Conservation (phyloP, 208 protist species). For the Wallacemonas sp. region DNA sequence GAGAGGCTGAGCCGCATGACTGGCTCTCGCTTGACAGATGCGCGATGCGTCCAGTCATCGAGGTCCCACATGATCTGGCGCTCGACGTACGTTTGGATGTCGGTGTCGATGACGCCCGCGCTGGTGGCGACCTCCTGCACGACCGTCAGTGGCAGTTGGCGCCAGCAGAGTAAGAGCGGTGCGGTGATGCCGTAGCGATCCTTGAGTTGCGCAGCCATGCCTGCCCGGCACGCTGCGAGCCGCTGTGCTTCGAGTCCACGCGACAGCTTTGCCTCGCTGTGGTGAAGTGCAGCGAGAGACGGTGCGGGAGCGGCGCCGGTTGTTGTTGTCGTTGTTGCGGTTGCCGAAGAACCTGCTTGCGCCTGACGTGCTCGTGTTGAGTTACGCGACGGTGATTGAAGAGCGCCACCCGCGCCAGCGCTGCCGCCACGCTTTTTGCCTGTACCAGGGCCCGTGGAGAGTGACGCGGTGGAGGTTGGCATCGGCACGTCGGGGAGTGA, state of each 20-base stretch:
- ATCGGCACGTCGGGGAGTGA: background rate
- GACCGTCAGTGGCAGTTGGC: slow-evolving; percentile 12
- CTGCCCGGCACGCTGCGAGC: background rate
- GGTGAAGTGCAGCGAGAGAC: background rate
- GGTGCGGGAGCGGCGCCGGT: background rate
- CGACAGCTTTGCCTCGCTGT: background rate
- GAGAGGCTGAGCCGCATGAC: background rate
- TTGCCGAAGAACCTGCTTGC: too few species aligned
- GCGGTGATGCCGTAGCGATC: background rate
- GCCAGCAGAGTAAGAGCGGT: slow-evolving; percentile 3
- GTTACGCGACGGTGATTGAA: too few species aligned
- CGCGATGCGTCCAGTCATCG: slow-evolving; percentile 1
- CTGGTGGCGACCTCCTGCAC: slow-evolving; percentile 29
- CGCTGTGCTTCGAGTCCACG: background rate
- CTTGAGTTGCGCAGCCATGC: background rate
- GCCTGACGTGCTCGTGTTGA: too few species aligned
- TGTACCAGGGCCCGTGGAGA: too few species aligned
- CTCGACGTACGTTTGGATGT: slow-evolving; percentile 64
- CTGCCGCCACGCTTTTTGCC: too few species aligned
- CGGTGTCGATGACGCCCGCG: slow-evolving; percentile 38
- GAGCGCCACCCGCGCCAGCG: too few species aligned
- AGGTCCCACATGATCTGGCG: slow-evolving; percentile 51
- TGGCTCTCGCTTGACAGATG: background rate
- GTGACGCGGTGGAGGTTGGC: background rate
- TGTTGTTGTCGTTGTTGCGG: background rate